A percentile compares a stretch with the other conserved stretches of the same genome.
These are phyloP conservation scores for Claviceps pazoutovae DNA, from an alignment of 2,329 filamentous ascomycete species.

Conservation along the genomic window DNA sequence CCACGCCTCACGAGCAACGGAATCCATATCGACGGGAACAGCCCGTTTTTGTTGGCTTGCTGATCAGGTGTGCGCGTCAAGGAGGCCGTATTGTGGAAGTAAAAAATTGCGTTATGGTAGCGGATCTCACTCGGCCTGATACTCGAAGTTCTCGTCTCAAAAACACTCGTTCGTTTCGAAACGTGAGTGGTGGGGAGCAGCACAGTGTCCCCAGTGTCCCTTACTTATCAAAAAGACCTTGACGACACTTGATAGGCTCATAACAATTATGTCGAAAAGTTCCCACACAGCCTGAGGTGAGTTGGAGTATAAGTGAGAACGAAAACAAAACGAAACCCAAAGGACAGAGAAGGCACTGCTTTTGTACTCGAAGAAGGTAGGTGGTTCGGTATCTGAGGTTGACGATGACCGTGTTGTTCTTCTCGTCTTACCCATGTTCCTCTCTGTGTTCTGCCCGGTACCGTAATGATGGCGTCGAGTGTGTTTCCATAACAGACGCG, in stretches of 20 bases:
- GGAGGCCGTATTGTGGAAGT: neutral
- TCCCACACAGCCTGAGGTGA: neutral
- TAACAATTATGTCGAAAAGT: neutral
- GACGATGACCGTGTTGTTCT: neutral
- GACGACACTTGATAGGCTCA: neutral
- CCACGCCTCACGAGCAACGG: slow-evolving; percentile 11
- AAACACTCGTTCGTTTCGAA: neutral
- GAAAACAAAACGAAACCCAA: neutral
- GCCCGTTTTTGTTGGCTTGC: neutral
- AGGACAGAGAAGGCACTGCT: neutral
- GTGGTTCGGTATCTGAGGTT: neutral
- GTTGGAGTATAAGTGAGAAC: too few species aligned
- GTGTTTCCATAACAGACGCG: neutral
- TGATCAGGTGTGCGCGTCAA: neutral
- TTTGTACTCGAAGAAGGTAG: neutral
- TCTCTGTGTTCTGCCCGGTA: neutral
- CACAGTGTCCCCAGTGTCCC: neutral
- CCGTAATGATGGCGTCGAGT: neutral
- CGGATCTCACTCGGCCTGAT: neutral
- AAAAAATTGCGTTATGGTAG: neutral
- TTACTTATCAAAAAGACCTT: neutral
- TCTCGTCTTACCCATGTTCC: neutral
- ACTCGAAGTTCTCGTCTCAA: neutral
- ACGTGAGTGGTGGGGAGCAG: neutral
- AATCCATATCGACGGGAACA: slow-evolving; percentile 20